Base-by-base conservation (phyloP, 495 filamentous ascomycete genomes). In the Aspergillus affinis region DNA sequence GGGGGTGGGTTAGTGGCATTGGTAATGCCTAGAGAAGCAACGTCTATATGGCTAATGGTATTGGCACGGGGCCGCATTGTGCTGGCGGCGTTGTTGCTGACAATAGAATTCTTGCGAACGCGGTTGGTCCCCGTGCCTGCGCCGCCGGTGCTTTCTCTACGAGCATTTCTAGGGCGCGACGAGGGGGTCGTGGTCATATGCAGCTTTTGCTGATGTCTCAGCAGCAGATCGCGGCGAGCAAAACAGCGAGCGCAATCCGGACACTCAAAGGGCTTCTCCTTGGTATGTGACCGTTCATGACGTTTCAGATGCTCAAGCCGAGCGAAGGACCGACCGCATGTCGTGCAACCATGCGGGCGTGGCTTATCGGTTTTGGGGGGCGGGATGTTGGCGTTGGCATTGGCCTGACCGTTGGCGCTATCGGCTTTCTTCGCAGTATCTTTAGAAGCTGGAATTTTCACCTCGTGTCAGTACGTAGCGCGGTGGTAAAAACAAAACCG, bases 241-340 rank as follows among this genome's bases (percentile, higher is more conserved):
- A 99, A 99, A 81, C 94, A 98, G 69, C 94, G 79, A 20, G 90
- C 82, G 70, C 94, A 99, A 72, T 98, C 92, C 23, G 93, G 93
- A 63, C 94, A 99, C 71, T 97, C 93, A 69, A 99, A 99, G 2
- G 94, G 94, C 79, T 98, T 98, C 72, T 99, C 94, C 71, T 99
- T 99, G 12, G 94, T 99, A 67, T 99, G 94, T 19, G 94, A 98
- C 48, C 94, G 88, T 80, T 99, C 94, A 75, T 99, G 94, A 49
- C 94, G 89, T 78, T 99, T 99, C 61, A 99, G 78, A 76, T 99
- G 94, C 76, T 99, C 94, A 65, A 99, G 76, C 58, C 94, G 86
- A 57, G 94, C 94, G 71, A 99, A 99, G 4, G 91, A 96, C 58
- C 94, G 88, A 68, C 86, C 82, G 70, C 94, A 99, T 30, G 95